Evolutionary conservation across 1,139 yeast genomes (phyloP), one percentile per base, ranked within the genome.

Genomic region (Candida glucosophila): DNA sequence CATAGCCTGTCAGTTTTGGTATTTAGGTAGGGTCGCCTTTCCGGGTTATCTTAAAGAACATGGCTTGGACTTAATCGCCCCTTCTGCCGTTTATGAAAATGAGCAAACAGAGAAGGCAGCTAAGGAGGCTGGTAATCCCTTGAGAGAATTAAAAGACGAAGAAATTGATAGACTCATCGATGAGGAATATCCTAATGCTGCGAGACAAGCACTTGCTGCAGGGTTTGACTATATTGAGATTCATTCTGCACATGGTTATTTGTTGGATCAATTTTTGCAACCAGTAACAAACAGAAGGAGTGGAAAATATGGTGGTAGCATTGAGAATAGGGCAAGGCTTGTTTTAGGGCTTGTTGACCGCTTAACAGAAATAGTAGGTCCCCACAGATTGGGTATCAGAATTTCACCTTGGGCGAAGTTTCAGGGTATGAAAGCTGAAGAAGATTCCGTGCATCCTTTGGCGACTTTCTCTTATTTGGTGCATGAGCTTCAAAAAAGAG

Each of bases 241-340:
- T 20, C 71, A 65, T 37, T 60, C 48, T 10, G 69, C 70, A 8
- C 63, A 64, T 39, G 71, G 70, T 5, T 61, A 59, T 31, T 38
- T 64, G 19, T 22, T 59, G 13, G 50, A 52, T 33, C 47, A 49
- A 28, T 62, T 66, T 38, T 27, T 55, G 18, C 35, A 58, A 24
- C 36, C 59, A 24, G 47, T 63, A 12, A 36, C 44, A 1, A 69
- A 70, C 41, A 38, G 53, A 27, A 53, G 77, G 45, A 61, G 62
- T 5, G 77, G 70, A 37, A 48, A 65, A 33, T 70, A 70, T 34
- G 77, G 77, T 25, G 77, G 77, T 0, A 52, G 66, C 29, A 58
- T 77, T 35, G 83, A 75, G 44, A 77, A 77, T 54, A 62, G 83
- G 35, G 63, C 77, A 14, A 56, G 79, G 31, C 64, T 77, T 37